These are phyloP conservation scores for Yamadazyma akitaensis DNA, from an alignment of 805 yeast genomes.

Conservation along the genomic window DNA sequence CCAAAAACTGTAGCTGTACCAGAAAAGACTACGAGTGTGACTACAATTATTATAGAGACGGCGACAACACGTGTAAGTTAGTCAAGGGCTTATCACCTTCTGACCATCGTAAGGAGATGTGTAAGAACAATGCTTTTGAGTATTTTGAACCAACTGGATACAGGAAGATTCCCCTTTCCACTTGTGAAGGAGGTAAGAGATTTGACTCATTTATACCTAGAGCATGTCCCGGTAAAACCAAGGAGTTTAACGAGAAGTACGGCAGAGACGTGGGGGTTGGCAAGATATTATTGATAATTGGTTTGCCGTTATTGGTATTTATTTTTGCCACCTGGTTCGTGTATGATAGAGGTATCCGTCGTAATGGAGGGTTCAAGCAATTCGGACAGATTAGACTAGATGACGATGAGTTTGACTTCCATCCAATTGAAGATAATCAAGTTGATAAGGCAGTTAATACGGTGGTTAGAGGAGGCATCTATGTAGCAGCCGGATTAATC, in stretches of 20 bases:
- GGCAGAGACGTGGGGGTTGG: constrained; percentile 54
- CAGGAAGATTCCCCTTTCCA: constrained; percentile 77
- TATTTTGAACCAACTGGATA: constrained; percentile 91
- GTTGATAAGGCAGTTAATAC: constrained; percentile 58
- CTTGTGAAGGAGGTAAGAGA: constrained; percentile 78
- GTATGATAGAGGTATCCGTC: constrained; percentile 74
- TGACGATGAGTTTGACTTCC: constrained; percentile 44
- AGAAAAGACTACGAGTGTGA: constrained; percentile 93
- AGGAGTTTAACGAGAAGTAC: constrained; percentile 54
- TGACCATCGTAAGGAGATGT: constrained; percentile 55
- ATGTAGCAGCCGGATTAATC: constrained; percentile 38
- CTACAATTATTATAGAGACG: constrained; percentile 66
- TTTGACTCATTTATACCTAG: constrained; percentile 62
- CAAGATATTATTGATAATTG: constrained; percentile 49
- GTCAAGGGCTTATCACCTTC: constrained; percentile 71
- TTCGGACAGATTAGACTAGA: constrained; percentile 87
- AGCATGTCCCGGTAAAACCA: constrained; percentile 87
- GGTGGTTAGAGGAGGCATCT: constrained; percentile 57
- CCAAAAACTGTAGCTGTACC: constrained; percentile 76
- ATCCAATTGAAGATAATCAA: constrained; percentile 59
- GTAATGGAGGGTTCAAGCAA: constrained; percentile 71
- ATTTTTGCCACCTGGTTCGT: constrained; percentile 61
- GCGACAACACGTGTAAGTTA: constrained; percentile 81
- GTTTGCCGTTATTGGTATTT: constrained; percentile 56
- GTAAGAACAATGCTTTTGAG: constrained; percentile 59